Conservation (phyloP, 352 stramenopile genomes). For the Phytophthora cactorum region DNA sequence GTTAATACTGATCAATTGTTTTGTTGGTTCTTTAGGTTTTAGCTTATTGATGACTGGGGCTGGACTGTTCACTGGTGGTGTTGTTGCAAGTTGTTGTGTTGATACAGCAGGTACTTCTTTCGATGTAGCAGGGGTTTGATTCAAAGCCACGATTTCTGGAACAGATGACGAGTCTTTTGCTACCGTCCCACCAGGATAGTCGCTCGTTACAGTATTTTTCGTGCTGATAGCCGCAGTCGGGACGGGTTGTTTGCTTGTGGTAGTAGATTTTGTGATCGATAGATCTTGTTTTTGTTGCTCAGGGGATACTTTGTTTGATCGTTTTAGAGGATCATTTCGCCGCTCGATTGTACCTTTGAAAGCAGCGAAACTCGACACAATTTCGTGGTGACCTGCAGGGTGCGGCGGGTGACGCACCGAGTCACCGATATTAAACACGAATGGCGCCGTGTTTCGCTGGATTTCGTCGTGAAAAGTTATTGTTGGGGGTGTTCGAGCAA, state of each 20-base stretch:
- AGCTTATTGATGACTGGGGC: neutral
- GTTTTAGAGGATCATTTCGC: slow-evolving; percentile 12
- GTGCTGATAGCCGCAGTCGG: neutral
- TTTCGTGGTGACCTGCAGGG: slow-evolving; percentile 13
- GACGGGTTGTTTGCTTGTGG: neutral
- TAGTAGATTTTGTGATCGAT: neutral
- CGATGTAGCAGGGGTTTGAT: neutral
- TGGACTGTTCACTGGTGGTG: neutral
- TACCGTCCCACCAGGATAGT: neutral
- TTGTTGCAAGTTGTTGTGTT: neutral
- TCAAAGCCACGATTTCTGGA: neutral
- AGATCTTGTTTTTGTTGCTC: neutral
- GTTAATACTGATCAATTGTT: neutral
- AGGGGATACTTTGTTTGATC: slow-evolving; percentile 20
- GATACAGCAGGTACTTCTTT: neutral
- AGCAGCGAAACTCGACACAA: slow-evolving; percentile 37
- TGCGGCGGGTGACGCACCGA: neutral
- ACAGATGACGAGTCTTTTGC: neutral
- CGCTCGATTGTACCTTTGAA: slow-evolving; percentile 42
- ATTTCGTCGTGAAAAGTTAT: slow-evolving; percentile 40
- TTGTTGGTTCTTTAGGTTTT: neutral
- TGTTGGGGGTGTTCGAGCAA: slow-evolving; percentile 23
- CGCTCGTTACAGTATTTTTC: neutral
- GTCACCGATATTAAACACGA: slow-evolving; percentile 32
- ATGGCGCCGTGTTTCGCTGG: slow-evolving; percentile 34